Base-by-base conservation (phyloP, 2,329 filamentous ascomycete genomes). In the Diaporthe sp. region DNA sequence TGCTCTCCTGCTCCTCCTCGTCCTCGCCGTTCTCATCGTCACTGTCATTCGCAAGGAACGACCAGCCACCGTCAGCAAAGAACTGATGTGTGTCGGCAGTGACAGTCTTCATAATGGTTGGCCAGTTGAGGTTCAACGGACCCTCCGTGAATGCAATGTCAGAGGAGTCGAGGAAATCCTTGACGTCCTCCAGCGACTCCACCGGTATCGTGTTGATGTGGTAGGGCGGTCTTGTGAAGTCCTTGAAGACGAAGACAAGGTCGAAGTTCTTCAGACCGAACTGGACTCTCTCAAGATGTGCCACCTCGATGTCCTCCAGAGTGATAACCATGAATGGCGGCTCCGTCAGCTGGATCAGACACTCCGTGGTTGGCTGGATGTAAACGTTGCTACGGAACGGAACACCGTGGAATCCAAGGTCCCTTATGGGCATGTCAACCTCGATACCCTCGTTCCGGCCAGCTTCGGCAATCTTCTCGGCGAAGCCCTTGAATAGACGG, bases 261-360 rank as follows among this genome's bases (percentile, higher is more conserved):
- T 99, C 97, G 83, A 99, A 99, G 85, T 99, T 99, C 89, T 98
- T 98, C 76, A 99, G 89, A 45, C 97, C 97, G 81, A 99, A 99
- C 85, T 96, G 89, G 25, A 99, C 97, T 86, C 96, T 94, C 84
- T 99, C 97, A 75, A 99, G 87, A 85, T 99, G 97, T 22, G 97
- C 97, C 78, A 98, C 91, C 84, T 99, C 97, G 77, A 99, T 97
- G 81, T 99, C 97, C 68, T 96, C 95, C 45, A 99, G 91, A 0
- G 97, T 98, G 78, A 99, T 89, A 68, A 98, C 97, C 87, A 97
- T 93, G 86, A 99, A 99, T 0, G 97, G 97, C 35, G 96, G 96
- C 83, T 99, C 97, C 3, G 97, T 98, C 74, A 99, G 91, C 84
- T 99, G 97, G 71, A 99, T 97, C 66, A 99, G 89, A 79, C 97